Evolutionary conservation across 495 filamentous ascomycete genomes (phyloP).

Genomic region (Penicillium psychrofluorescens): DNA sequence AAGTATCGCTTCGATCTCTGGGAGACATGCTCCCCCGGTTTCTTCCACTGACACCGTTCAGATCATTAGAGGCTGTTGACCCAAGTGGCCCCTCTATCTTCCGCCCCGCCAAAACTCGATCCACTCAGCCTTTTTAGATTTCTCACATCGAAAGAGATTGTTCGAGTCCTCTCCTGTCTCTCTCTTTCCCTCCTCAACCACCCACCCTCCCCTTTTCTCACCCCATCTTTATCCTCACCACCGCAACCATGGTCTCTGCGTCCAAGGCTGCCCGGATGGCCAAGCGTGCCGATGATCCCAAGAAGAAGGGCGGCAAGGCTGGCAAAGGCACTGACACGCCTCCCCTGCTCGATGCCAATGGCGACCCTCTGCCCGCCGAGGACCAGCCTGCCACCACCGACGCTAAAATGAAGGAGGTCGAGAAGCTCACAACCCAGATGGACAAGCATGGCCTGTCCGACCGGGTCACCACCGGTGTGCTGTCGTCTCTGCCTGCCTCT

Average conservation of each 20-base stretch:
- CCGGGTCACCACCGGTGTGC: slow-evolving; percentile 95
- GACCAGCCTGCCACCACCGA: slow-evolving; percentile 64
- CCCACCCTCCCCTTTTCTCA: slow-evolving; percentile 1
- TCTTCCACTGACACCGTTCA: too few species aligned
- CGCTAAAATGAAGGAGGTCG: slow-evolving; percentile 71
- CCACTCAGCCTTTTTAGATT: slow-evolving; percentile 35
- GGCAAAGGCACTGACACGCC: slow-evolving; percentile 61
- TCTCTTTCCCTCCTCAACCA: slow-evolving; percentile 4
- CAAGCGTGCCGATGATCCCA: slow-evolving; percentile 72
- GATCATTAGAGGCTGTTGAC: neutral
- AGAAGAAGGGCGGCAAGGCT: slow-evolving; percentile 67
- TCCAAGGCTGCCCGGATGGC: slow-evolving; percentile 97
- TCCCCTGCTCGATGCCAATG: slow-evolving; percentile 52
- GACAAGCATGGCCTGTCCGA: slow-evolving; percentile 95
- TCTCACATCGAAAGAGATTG: slow-evolving; percentile 22
- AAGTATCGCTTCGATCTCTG: too few species aligned
- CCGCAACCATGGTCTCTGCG: slow-evolving; percentile 63
- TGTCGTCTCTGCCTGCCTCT: slow-evolving; percentile 73
- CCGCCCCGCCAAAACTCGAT: slow-evolving; percentile 34
- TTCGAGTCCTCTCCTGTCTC: slow-evolving; percentile 8
- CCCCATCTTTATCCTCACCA: slow-evolving; percentile 1
- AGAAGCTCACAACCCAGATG: slow-evolving; percentile 79
- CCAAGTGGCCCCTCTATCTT: slow-evolving; percentile 23
- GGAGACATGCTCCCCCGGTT: too few species aligned
- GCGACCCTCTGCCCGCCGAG: slow-evolving; percentile 29